Evolutionary conservation across 2,329 filamentous ascomycete genomes (phyloP).

Genomic region (Fusarium decemcellulare): DNA sequence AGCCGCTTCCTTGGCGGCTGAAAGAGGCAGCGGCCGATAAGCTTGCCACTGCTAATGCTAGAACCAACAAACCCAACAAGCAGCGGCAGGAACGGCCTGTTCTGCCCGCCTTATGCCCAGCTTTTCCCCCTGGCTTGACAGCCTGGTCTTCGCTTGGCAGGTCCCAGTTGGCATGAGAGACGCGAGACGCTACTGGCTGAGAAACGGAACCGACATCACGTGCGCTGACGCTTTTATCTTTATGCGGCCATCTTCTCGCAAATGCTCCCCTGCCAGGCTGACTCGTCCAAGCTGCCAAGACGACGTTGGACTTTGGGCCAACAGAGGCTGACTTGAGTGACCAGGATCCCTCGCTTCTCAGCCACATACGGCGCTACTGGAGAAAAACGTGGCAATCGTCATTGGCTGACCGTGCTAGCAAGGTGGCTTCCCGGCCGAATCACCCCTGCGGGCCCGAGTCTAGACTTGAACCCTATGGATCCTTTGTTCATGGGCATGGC

Average conservation of each 20-base stretch:
- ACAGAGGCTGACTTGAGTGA: not conserved
- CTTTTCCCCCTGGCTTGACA: not conserved
- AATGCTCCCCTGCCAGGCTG: not conserved
- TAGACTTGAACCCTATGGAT: not conserved
- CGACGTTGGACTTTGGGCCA: not conserved
- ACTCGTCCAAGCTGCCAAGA: not conserved
- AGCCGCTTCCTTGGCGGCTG: not conserved
- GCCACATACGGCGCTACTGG: not conserved
- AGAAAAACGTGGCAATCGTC: not conserved
- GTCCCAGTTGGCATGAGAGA: not conserved
- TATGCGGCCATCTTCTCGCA: not conserved
- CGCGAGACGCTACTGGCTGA: slow-evolving; percentile 2
- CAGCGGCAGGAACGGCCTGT: slow-evolving; percentile 1
- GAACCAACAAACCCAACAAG: slow-evolving; percentile 6
- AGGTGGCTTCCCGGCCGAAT: slow-evolving; percentile 25
- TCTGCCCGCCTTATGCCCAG: slow-evolving; percentile 2
- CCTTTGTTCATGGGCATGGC: not conserved
- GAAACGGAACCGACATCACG: not conserved
- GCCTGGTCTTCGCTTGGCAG: no score
- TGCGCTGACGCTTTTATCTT: not conserved
- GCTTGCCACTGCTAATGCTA: not conserved
- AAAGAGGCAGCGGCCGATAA: not conserved
- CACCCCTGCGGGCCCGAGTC: slow-evolving; percentile 17
- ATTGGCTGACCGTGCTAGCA: slow-evolving; percentile 17
- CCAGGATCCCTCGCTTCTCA: not conserved